Evolutionary conservation across 139 green algal genomes (phyloP), one percentile per base, ranked within the genome.

Genomic region (Coelastrella sp.): DNA sequence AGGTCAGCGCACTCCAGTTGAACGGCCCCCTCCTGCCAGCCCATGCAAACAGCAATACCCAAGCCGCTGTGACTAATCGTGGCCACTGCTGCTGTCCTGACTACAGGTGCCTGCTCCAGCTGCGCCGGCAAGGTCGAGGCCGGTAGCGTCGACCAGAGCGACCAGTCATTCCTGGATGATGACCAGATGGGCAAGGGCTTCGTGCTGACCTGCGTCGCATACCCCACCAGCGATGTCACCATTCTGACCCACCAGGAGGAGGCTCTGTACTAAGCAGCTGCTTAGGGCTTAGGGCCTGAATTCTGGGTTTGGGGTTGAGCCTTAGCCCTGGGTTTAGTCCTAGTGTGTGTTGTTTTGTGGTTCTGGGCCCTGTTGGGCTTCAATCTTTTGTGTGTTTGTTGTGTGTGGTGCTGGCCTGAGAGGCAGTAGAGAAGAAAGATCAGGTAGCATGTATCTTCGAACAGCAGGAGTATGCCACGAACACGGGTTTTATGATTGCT

Each of bases 141-240:
- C 13, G 97, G 96, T 77, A 91, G 86, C 23, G 92, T 98, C 20
- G 94, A 96, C 92, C 96, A 99, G 95, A 96, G 93, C 87, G 97
- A 98, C 93, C 97, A 99, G 95, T 95, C 87, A 82, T 99, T 98
- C 96, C 94, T 99, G 87, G 96, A 99, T 84, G 97, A 98, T 73
- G 85, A 92, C 73, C 97, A 99, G 96, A 94, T 96, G 78, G 93
- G 60, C 81, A 94, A 96, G 66, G 97, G 97, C 91, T 99, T 97
- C 91, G 95, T 98, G 32, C 95, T 99, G 89, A 98, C 97, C 88
- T 99, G 97, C 95, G 95, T 98, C 75, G 97, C 97, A 60, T 99
- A 99, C 94, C 94, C 97, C 83, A 98, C 95, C 85, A 96, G 94
- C 23, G 97, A 99, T 92, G 85, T 85, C 61, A 95, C 92, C 88